Evolutionary conservation across 2,329 filamentous ascomycete genomes (phyloP), one percentile per base, ranked within the genome.

Genomic region (Cryphonectria japonica): DNA sequence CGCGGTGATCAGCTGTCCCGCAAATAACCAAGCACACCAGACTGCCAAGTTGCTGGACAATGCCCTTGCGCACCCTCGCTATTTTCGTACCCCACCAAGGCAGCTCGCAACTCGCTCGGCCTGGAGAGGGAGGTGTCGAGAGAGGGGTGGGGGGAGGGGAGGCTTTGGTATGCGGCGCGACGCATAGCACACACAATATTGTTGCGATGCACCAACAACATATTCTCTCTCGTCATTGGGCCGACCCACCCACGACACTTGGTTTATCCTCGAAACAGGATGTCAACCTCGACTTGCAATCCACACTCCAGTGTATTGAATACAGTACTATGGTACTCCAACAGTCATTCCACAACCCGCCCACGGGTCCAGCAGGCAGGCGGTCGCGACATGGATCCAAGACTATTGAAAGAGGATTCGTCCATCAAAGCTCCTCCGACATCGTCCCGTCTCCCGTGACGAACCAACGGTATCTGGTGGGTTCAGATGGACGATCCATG

Each of bases 1-100:
- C 39, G 60, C 60, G 60, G 34, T 39, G 39, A 39, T 26, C 34
- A 63, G 60, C 37, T 11, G 37, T 64, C 61, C n/a, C 41, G n/a
- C 9, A 22, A 39, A 46, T 26, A 43, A 29, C 43, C 61, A 46
- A 34, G 43, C 63, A 65, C 26, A 34, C 43, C 29, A 52, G 19
- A 9, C 63, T 34, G 43, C 29, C 29, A 65, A 32, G n/a, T 29
- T 32, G 26, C 26, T 57, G 52, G 5, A 32, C 54, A 32, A 32
- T 34, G 2, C 54, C 29, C 16, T 59, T 19, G 29, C 54, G 26
- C 26, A 9, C 29, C 46, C 54, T 59, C 26, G 29, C 54, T 59
- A 19, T 32, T 59, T 59, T 22, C 11, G 9, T 29, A 57, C n/a
- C 52, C 52, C 52, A 26, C 52, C n/a, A 29, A 57, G 52, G 11